A percentile compares a stretch with the other conserved stretches of the same genome.
Evolutionary conservation across 169 alveolate genomes (phyloP).

Genomic region (Eimeria falciformis): DNA sequence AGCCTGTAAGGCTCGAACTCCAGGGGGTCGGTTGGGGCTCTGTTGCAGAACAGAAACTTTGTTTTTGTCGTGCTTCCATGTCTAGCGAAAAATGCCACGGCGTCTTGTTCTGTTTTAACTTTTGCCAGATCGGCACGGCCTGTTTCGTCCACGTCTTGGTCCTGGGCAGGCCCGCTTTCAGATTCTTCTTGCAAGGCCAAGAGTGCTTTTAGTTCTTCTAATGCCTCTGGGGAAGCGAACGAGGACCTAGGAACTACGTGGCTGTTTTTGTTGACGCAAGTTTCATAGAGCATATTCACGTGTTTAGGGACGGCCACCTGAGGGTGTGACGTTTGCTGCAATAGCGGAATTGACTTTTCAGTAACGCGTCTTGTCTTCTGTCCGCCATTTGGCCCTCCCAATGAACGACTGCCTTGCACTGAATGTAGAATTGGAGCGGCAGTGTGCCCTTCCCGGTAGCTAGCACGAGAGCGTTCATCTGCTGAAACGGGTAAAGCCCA

Average conservation of each 20-base stretch:
- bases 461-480: neutral
- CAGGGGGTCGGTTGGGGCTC: slow-evolving; percentile 63
- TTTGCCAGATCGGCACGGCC: slow-evolving; percentile 57
- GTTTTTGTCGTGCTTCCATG: slow-evolving; percentile 91
- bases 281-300: slow-evolving; percentile 47
- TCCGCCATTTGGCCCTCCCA: neutral
- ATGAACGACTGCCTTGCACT: neutral
- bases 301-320: slow-evolving; percentile 49
- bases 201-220: neutral
- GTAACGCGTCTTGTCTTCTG: slow-evolving; percentile 15
- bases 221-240: no score
- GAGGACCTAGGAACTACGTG: neutral
- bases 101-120: slow-evolving; percentile 87
- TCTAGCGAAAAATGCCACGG: slow-evolving; percentile 91
- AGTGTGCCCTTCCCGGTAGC: neutral
- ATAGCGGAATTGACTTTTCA: slow-evolving; percentile 11
- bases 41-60: slow-evolving; percentile 89
- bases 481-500: slow-evolving; percentile 24
- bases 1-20: slow-evolving; percentile 71
- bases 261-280: slow-evolving; percentile 24
- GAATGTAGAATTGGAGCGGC: slow-evolving; percentile 50
- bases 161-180: slow-evolving; percentile 39
- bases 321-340: slow-evolving; percentile 39
- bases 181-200: slow-evolving; percentile 29
- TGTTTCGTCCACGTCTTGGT: slow-evolving; percentile 52